phyloP scores from a whole-genome alignment of 2,329 filamentous ascomycete species.

The Verticillium klebahnii region DNA sequence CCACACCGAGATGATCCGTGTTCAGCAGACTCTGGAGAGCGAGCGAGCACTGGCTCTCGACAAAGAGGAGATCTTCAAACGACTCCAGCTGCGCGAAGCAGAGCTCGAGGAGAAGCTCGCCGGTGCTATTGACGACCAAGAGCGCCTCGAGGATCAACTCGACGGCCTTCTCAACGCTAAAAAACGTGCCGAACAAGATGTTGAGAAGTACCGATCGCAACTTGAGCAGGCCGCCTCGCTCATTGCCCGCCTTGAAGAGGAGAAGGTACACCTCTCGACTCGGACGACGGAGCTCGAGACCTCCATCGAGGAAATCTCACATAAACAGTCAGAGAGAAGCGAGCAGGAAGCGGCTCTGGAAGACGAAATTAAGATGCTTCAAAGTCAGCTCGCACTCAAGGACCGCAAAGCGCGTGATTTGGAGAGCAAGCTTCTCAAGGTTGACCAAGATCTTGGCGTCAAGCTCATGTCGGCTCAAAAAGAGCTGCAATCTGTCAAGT shows the following conservation, averaged over 20 bases:
- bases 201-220: conserved; percentile 72
- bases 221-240: conserved; percentile 88
- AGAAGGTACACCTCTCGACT: conserved; percentile 70
- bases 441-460: conserved; percentile 83
- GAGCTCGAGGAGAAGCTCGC: conserved; percentile 91
- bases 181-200: conserved; percentile 80
- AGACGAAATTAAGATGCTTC: conserved; percentile 84
- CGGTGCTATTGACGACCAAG: conserved; percentile 89
- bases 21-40: conserved; percentile 92
- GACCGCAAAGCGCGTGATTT: conserved; percentile 86
- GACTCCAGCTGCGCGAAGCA: conserved; percentile 85
- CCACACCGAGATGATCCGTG: conserved; percentile 79
- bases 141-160: conserved; percentile 87
- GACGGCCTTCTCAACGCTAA: conserved; percentile 86
- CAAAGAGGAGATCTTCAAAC: conserved; percentile 98
- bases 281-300: conserved; percentile 66
- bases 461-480: conserved; percentile 76
- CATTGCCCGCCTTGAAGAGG: conserved; percentile 78
- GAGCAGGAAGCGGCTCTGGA: conserved; percentile 71
- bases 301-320: conserved; percentile 66
- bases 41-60: conserved; percentile 93
- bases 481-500: conserved; percentile 69
- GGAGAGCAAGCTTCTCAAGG: conserved; percentile 75
- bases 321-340: conserved; percentile 66
- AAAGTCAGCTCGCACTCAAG: conserved; percentile 84